These are phyloP conservation scores for Rhynchospora breviuscula DNA, from an alignment of 176 grass and related monocot genomes.

Conservation along the genomic window DNA sequence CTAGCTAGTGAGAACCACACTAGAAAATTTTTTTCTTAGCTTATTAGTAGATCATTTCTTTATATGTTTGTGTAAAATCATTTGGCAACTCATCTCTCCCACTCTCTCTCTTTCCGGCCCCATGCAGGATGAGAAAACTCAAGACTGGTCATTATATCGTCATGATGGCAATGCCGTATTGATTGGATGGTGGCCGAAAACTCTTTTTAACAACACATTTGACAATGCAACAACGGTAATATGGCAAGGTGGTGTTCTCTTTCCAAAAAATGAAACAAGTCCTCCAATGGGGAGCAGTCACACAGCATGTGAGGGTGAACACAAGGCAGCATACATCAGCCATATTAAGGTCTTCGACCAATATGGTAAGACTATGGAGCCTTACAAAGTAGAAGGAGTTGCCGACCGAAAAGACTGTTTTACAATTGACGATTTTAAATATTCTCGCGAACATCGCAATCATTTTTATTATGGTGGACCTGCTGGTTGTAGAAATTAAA, in stretches of 20 bases:
- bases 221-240: not conserved
- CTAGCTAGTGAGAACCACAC: too few relatives aligned
- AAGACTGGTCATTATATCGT: not conserved
- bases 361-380: not conserved
- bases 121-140: too few relatives aligned
- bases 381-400: not conserved
- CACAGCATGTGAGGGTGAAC: not conserved
- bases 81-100: not conserved
- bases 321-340: constrained; percentile 21
- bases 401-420: not conserved
- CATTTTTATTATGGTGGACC: constrained; percentile 22
- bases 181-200: not conserved
- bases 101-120: not conserved
- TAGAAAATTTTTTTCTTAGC: too few relatives aligned
- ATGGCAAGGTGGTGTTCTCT: too few relatives aligned
- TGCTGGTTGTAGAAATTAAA: not conserved
- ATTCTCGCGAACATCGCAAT: not conserved
- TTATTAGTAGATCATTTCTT: not conserved
- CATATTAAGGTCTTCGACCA: not conserved
- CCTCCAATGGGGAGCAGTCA: constrained; percentile 23
- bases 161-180: not conserved
- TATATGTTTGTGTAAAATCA: not conserved
- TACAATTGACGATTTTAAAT: not conserved
- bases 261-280: not conserved
- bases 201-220: not conserved